Percentiles rank a stretch among this genome's conserved stretches.
Evolutionary conservation across 768 basidiomycete genomes (phyloP).

Genomic region (Hortiboletus flavorubellus): DNA sequence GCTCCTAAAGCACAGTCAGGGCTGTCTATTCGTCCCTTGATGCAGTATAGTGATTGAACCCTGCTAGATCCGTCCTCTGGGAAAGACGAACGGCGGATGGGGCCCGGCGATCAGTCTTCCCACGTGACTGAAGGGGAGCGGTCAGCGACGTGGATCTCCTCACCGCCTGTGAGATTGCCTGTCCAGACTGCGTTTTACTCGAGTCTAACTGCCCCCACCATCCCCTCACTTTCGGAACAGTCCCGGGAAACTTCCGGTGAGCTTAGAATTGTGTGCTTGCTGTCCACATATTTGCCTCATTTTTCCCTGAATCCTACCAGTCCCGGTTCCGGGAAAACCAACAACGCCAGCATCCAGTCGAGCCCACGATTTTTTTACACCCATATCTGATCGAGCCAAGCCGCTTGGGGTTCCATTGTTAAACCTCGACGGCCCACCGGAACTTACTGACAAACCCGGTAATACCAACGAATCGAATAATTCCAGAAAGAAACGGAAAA

Average conservation of each 20-base stretch:
- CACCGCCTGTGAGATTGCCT: slow-evolving; percentile 2
- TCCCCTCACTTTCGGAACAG: neutral
- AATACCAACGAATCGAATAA: slow-evolving; percentile 16
- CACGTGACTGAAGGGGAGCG: neutral
- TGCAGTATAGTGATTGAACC: slow-evolving; percentile 1
- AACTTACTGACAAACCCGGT: slow-evolving; percentile 13
- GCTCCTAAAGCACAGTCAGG: slow-evolving; percentile 12
- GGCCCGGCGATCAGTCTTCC: neutral
- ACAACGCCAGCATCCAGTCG: slow-evolving; percentile 1
- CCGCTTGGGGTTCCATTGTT: slow-evolving; percentile 41
- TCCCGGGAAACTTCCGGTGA: slow-evolving; percentile 17
- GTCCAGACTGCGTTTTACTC: slow-evolving; percentile 3
- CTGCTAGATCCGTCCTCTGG: slow-evolving; percentile 4
- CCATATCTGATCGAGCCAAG: slow-evolving; percentile 12
- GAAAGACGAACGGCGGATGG: slow-evolving; percentile 6
- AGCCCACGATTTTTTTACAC: slow-evolving; percentile 1
- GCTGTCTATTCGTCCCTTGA: neutral
- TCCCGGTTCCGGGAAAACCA: slow-evolving; percentile 11
- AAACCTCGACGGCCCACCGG: slow-evolving; percentile 53
- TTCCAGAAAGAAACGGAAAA: slow-evolving; percentile 53
- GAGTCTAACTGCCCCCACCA: neutral
- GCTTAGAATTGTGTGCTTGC: slow-evolving; percentile 6
- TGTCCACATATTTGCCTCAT: slow-evolving; percentile 14
- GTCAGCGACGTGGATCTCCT: slow-evolving; percentile 1
- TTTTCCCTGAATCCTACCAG: slow-evolving; percentile 10